phyloP scores from a whole-genome alignment of 768 basidiomycete genomes.

The Pilatotrama ljubarskyi region DNA sequence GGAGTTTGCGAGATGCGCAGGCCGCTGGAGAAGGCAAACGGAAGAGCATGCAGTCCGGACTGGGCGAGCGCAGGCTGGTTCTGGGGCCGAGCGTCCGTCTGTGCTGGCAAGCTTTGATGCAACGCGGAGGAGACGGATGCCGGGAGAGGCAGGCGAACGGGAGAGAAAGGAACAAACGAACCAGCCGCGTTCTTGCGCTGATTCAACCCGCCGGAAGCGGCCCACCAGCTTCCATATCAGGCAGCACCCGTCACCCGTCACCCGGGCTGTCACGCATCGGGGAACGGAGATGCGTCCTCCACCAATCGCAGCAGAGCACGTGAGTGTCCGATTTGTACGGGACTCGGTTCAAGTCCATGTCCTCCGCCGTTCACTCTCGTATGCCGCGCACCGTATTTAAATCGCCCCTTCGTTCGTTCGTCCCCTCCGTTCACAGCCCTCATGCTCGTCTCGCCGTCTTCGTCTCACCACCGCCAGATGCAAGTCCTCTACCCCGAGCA shows the following conservation, averaged over 20 bases:
- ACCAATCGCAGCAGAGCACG: slow-evolving; percentile 16
- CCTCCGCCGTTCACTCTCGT: slow-evolving; percentile 22
- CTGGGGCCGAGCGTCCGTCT: neutral
- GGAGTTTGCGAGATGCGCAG: neutral
- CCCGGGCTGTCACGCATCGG: slow-evolving; percentile 11
- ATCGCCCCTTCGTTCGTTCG: slow-evolving; percentile 5
- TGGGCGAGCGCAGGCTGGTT: neutral
- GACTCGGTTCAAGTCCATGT: slow-evolving; percentile 19
- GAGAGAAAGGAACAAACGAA: neutral
- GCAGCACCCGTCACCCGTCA: slow-evolving; percentile 2
- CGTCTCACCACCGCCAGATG: slow-evolving; percentile 18
- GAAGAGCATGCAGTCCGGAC: neutral
- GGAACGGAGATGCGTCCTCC: slow-evolving; percentile 16
- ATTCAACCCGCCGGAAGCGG: slow-evolving; percentile 2
- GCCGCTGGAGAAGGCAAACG: neutral
- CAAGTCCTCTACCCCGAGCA: slow-evolving; percentile 5
- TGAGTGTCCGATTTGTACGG: slow-evolving; percentile 24
- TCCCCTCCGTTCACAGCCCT: slow-evolving; percentile 9
- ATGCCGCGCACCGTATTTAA: slow-evolving; percentile 18
- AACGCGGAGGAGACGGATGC: neutral
- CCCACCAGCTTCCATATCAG: neutral
- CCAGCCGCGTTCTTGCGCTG: neutral
- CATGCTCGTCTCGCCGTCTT: slow-evolving; percentile 13
- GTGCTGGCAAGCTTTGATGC: neutral
- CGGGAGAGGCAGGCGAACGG: neutral